Evolutionary conservation across 306 rosid genomes (phyloP), one percentile per base, ranked within the genome.

Genomic region (Acacia acuminata): DNA sequence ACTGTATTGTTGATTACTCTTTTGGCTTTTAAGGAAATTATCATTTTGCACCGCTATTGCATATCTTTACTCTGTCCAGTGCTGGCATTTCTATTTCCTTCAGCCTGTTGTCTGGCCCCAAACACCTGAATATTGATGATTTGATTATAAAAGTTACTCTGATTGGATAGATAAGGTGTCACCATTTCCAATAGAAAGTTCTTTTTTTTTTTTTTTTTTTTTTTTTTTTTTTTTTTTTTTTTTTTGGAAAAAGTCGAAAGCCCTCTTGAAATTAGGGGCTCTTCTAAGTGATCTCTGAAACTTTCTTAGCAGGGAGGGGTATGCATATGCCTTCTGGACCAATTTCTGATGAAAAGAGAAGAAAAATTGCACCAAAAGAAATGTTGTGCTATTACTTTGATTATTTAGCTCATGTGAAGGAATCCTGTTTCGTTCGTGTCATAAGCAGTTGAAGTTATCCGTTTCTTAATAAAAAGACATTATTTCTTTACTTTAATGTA

Each of bases 81-180:
- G n/a, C 27, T 34, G 11, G 3, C 25, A 8, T 20, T 40, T 55
- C 77, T 22, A 30, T 55, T 70, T 8, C 30, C 48, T 38, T 40
- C 50, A 10, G 25, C 30, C 65, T 60, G 16, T 10, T 53, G 44
- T 67, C 16, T 67, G 22, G 22, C 22, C 64, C 65, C 79, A 38
- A 3, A 17, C 7, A 4, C 73, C 45, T 51, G 74, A 40, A 36
- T 43, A 64, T n/a, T 24, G 67, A 61, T 63, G 19, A 11, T 27
- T 67, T 42, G 73, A 82, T 75, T 53, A 32, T 53, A 40, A 75
- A 75, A 74, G 71, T 42, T 55, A 76, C 81, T 53, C 20, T 56
- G 43, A 65, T 65, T 66, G 5, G 34, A 27, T 61, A 27, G 32
- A 24, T 24, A 22, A 24, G 17, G 38, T 61, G 68, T 16, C 19